Evolutionary conservation across 208 protist species (phyloP), one percentile per base, ranked within the genome.

Genomic region (Trypanosomatidae sp.): DNA sequence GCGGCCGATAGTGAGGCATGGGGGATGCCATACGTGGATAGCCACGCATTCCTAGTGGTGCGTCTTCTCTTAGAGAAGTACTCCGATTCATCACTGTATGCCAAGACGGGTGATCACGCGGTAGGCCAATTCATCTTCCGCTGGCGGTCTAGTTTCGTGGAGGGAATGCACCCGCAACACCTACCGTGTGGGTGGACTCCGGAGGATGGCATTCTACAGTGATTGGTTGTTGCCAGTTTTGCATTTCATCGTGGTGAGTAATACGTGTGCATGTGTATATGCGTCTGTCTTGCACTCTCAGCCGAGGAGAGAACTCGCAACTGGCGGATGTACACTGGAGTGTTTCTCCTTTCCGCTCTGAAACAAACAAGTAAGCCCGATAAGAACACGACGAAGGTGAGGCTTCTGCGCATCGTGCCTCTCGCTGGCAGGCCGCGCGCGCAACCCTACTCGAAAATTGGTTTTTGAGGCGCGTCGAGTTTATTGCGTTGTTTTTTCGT

Each of bases 51-150:
- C 62, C 62, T 88, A 15, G 69, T 91, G 55, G 69, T 91, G 1
- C 71, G 74, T 39, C 39, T 77, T 49, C 68, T 91, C 36, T 30
- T 91, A 65, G 60, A 79, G 66, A 87, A 87, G 82, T 89, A 91
- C 69, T 46, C n/a, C 1, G 25, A 47, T 25, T 46, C 66, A 0
- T 49, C 30, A 15, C 43, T 39, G n/a, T 15, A 3, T 60, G 10
- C 47, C 19, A 82, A 87, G 59, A 73, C 69, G 28, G 47, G 60
- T 12, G 86, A 91, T 46, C 80, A 87, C 44, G 80, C 86, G 28
- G 66, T 89, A 2, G 87, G 87, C 6, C 79, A 88, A 69, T 91
- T 91, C 68, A 91, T 91, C 66, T 84, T 82, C 41, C 87, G 82
- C 52, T 91, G 87, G 87, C 78, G 87, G 10, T 69, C 53, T 4